Evolutionary conservation across 176 grass and related monocot species (phyloP).

Genomic region (Alloteropsis semialata): DNA sequence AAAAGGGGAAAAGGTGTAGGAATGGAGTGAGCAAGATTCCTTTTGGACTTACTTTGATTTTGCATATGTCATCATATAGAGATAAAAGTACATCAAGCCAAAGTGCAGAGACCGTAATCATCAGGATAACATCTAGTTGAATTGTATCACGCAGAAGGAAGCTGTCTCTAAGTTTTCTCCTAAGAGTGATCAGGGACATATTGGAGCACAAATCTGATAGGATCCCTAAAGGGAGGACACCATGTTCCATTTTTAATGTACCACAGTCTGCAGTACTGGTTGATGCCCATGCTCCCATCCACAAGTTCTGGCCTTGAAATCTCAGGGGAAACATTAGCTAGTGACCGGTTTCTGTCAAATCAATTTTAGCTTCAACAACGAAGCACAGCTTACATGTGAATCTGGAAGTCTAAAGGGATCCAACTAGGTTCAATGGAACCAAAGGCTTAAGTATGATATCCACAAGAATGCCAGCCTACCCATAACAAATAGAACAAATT

Average conservation of each 20-base stretch:
- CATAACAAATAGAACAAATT: too few relatives aligned
- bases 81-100: too few relatives aligned
- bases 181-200: background rate
- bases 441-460: background rate
- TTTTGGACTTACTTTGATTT: background rate
- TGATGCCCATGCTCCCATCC: background rate
- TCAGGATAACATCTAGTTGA: background rate
- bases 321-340: background rate
- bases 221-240: background rate
- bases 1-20: background rate
- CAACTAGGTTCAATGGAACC: background rate
- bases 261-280: too few relatives aligned
- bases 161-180: background rate
- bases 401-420: background rate
- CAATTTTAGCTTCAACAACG: background rate
- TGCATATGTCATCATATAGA: background rate
- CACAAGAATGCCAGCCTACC: background rate
- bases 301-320: background rate
- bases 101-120: background rate
- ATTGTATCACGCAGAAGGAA: background rate
- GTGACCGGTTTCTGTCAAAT: background rate
- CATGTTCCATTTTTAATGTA: background rate
- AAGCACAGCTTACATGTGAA: background rate
- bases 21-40: background rate
- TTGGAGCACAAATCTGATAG: background rate